Percentiles rank a stretch among this genome's conserved stretches.
phyloP scores from a whole-genome alignment of 2,329 filamentous ascomycete species.

The Nemania abortiva region DNA sequence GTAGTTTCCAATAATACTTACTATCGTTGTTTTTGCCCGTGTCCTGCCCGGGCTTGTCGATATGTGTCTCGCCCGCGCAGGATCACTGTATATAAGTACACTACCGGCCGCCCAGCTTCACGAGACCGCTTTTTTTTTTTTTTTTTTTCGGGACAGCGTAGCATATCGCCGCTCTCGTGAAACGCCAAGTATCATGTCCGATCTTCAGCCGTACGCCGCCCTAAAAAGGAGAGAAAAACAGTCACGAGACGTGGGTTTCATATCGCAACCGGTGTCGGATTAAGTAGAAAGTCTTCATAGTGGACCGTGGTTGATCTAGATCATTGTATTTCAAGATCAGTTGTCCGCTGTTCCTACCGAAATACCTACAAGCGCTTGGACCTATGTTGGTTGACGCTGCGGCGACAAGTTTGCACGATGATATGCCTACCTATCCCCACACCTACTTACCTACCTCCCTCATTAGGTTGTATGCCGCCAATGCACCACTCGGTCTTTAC shows the following conservation, averaged over 20 bases:
- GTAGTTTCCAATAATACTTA: background rate
- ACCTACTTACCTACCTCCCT: background rate
- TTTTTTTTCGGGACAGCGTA: no score
- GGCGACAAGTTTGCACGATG: background rate
- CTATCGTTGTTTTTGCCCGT: background rate
- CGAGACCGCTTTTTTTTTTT: background rate
- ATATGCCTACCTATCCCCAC: background rate
- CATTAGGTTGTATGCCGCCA: background rate
- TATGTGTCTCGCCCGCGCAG: background rate
- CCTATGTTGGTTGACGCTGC: background rate
- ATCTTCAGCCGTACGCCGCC: constrained; percentile 11
- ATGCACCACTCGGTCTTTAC: background rate
- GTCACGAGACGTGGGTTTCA: background rate
- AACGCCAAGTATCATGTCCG: constrained; percentile 13
- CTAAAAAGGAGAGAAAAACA: background rate
- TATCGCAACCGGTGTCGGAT: background rate
- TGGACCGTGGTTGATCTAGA: background rate
- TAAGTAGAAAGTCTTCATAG: no score
- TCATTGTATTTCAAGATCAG: background rate
- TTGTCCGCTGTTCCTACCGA: no score
- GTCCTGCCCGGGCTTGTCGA: background rate
- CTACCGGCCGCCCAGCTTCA: background rate
- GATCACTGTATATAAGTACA: background rate
- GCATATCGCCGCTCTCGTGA: background rate
- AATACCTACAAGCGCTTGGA: background rate